Evolutionary conservation across 345 rosid species (phyloP), one percentile per base, ranked within the genome.

Genomic region (Nephelium lappaceum): DNA sequence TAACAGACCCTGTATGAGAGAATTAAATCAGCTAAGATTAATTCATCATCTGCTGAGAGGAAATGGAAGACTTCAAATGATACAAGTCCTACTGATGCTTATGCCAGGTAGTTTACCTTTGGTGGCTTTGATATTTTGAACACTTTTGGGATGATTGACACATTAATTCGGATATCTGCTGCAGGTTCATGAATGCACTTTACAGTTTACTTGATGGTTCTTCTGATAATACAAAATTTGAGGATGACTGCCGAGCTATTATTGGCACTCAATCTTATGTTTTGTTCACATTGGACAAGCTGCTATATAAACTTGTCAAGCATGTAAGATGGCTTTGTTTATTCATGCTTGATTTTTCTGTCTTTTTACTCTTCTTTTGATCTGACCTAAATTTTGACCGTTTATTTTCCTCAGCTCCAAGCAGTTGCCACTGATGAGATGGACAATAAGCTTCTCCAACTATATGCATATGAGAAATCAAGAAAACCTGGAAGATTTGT

Each of bases 231-330:
- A 81, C 94, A 0, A 96, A 94, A 86, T 96, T 94, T 75, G 99
- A 96, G 88, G 98, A 96, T 78, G 99, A 96, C 36, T 96, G 99
- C 73, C 94, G 98, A 39, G 93, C 97, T 84, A 93, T 94, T 64
- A 92, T 96, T 61, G 99, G 99, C 70, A 94, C 98, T 3, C 99
- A 93, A 83, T 96, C 99, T 41, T 96, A 96, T 75, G 85, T 96
- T 51, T 89, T 96, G 11, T 96, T 96, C 87, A 96, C 99, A 60
- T 82, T 96, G 87, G 98, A 96, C 85, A 96, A 96, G 81, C 86
- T 96, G 83, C 92, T 96, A 64, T 91, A 88, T 83, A 94, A 94
- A 86, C 89, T 94, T 80, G 93, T 93, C 80, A 94, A 93, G 81
- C 98, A 94, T 90, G 99, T 93, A 82, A 83, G 75, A 69, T 69